Evolutionary conservation across 108 stramenopile species (phyloP).

Genomic region (Thalassiosira profunda): DNA sequence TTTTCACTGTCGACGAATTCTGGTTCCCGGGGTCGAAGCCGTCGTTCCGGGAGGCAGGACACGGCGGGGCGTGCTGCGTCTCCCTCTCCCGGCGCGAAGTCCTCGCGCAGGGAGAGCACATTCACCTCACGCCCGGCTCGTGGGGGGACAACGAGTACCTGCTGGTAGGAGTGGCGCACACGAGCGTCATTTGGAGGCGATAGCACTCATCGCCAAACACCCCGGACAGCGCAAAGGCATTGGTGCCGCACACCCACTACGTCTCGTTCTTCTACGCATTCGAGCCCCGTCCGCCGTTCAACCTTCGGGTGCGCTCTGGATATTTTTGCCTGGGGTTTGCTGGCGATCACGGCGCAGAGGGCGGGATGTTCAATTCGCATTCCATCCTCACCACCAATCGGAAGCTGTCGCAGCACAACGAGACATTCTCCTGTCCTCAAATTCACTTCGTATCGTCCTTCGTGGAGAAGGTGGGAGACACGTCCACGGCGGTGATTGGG

Average conservation of each 20-base stretch:
- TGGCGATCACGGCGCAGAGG: conserved; percentile 20
- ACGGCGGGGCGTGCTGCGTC: conserved; percentile 49
- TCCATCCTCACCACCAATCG: conserved; percentile 27
- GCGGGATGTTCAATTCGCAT: conserved; percentile 40
- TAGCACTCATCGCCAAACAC: conserved; percentile 22
- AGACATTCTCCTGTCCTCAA: conserved; percentile 51
- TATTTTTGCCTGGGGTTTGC: conserved; percentile 49
- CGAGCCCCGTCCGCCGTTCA: conserved; percentile 45
- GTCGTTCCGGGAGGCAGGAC: conserved; percentile 38
- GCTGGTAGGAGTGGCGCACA: conserved; percentile 48
- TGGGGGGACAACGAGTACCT: conserved; percentile 21
- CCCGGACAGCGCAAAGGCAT: conserved; percentile 27
- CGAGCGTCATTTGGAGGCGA: conserved; percentile 41
- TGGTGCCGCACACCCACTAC: conserved; percentile 42
- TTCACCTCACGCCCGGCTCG: too few relatives aligned
- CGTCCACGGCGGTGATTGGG: conserved; percentile 40
- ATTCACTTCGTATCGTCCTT: conserved; percentile 58
- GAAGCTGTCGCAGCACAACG: conserved; percentile 28
- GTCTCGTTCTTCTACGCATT: conserved; percentile 49
- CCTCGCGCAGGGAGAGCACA: conserved; percentile 3
- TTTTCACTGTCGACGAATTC: conserved; percentile 22
- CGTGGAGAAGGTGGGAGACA: conserved; percentile 40
- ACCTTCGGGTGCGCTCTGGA: conserved; percentile 43
- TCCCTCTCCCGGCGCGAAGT: conserved; percentile 28
- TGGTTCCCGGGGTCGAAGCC: conserved; percentile 36